A percentile compares a stretch with the other conserved stretches of the same genome.
Evolutionary conservation across 163 green algal genomes (phyloP).

Genomic region (Prototheca wickerhamii): DNA sequence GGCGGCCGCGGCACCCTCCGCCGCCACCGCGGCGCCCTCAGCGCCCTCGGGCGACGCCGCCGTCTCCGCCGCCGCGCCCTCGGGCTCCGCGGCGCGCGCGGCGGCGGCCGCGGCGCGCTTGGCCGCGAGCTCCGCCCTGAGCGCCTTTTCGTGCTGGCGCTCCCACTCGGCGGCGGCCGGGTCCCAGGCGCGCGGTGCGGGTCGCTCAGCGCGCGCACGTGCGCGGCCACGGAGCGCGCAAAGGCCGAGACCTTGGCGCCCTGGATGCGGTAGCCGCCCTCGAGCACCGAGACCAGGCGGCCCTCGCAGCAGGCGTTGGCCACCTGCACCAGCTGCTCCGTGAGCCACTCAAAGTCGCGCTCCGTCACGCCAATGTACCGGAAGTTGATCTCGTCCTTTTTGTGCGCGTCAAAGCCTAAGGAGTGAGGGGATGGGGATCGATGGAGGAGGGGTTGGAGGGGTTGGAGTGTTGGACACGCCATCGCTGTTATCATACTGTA

Average conservation of each 20-base stretch:
- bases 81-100: neutral
- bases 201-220: constrained; percentile 65
- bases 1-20: constrained; percentile 2
- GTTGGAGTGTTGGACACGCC: neutral
- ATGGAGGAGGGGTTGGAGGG: neutral
- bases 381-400: constrained; percentile 82
- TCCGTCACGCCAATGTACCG: constrained; percentile 54
- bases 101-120: constrained; percentile 8
- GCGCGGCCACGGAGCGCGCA: constrained; percentile 71
- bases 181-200: constrained; percentile 25
- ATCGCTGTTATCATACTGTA: neutral
- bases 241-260: constrained; percentile 68
- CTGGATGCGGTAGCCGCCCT: constrained; percentile 89
- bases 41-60: constrained; percentile 1
- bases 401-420: constrained; percentile 85
- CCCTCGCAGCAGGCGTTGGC: constrained; percentile 68
- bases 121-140: constrained; percentile 24
- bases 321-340: constrained; percentile 74
- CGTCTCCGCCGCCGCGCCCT: neutral
- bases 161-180: constrained; percentile 17
- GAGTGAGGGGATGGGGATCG: neutral
- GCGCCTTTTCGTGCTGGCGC: constrained; percentile 30
- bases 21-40: neutral
- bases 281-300: constrained; percentile 76
- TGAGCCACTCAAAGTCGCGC: constrained; percentile 90